phyloP scores from a whole-genome alignment of 805 yeast species.

The Candida anglica region DNA sequence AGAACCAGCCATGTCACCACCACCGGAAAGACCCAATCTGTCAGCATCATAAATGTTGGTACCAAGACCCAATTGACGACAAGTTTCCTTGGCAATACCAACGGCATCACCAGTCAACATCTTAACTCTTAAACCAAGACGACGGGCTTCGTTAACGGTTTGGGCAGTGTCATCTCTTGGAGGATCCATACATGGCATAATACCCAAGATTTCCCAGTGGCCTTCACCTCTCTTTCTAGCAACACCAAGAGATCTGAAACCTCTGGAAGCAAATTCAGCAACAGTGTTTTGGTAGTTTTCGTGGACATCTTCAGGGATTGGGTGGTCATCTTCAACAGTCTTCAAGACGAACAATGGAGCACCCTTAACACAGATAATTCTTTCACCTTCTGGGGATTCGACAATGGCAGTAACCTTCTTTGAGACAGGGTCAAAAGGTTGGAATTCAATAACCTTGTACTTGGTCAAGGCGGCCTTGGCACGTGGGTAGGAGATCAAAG shows the following conservation, averaged over 20 bases:
- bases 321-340: slow-evolving; percentile 96
- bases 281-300: slow-evolving; percentile 96
- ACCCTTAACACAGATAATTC: slow-evolving; percentile 95
- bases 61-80: slow-evolving; percentile 96
- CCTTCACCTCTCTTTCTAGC: slow-evolving; percentile 98
- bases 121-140: slow-evolving; percentile 90
- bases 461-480: slow-evolving; percentile 90
- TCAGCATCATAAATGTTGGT: slow-evolving; percentile 96
- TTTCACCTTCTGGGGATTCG: slow-evolving; percentile 94
- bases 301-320: slow-evolving; percentile 89
- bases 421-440: slow-evolving; percentile 96
- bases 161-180: slow-evolving; percentile 98
- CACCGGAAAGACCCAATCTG: slow-evolving; percentile 92
- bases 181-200: slow-evolving; percentile 98
- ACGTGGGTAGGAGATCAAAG: slow-evolving; percentile 82
- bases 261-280: slow-evolving; percentile 96
- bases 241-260: slow-evolving; percentile 98
- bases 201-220: slow-evolving; percentile 96
- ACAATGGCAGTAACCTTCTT: slow-evolving; percentile 94
- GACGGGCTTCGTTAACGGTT: slow-evolving; percentile 88
- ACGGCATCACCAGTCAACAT: slow-evolving; percentile 99
- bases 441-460: slow-evolving; percentile 93
- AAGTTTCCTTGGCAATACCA: slow-evolving; percentile 97
- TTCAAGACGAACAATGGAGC: slow-evolving; percentile 95
- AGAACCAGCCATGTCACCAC: slow-evolving; percentile 95